Percentiles rank a stretch among this genome's conserved stretches.
Evolutionary conservation across 192 early-diverging fungal species (phyloP).

Genomic region (Entomortierella lignicola): DNA sequence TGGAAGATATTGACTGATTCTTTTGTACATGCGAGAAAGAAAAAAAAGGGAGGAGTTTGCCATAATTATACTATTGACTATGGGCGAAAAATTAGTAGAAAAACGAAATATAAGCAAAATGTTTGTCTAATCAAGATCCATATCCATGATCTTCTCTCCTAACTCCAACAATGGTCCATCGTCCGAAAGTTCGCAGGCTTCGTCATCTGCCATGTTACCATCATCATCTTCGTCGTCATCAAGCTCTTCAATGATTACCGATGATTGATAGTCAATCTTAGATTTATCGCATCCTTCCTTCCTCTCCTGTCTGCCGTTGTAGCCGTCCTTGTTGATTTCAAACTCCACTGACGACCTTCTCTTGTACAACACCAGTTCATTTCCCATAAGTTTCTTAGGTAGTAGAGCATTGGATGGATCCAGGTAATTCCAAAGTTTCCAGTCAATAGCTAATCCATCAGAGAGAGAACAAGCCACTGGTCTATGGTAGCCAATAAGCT

Average conservation of each 20-base stretch:
- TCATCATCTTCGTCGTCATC: constrained; percentile 22
- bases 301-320: neutral
- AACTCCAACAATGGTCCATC: constrained; percentile 17
- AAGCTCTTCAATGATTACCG: constrained; percentile 21
- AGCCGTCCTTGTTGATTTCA: neutral
- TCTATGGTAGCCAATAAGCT: too few relatives aligned
- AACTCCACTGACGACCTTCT: neutral
- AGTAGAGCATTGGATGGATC: neutral
- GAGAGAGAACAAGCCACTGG: neutral
- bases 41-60: too few relatives aligned
- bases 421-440: constrained; percentile 1
- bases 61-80: too few relatives aligned
- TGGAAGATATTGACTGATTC: neutral
- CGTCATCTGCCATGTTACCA: constrained; percentile 41
- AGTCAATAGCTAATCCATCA: neutral
- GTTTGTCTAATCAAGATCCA: constrained; percentile 34
- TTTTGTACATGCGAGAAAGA: neutral
- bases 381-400: neutral
- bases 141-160: constrained; percentile 34
- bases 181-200: constrained; percentile 9
- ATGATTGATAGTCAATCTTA: neutral
- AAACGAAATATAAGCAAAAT: constrained; percentile 3
- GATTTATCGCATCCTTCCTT: neutral
- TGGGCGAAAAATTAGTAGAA: too few relatives aligned
- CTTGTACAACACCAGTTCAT: constrained; percentile 34